Base-by-base conservation (phyloP, 2,329 filamentous ascomycete species). In the Exutisphaerella laricina region DNA sequence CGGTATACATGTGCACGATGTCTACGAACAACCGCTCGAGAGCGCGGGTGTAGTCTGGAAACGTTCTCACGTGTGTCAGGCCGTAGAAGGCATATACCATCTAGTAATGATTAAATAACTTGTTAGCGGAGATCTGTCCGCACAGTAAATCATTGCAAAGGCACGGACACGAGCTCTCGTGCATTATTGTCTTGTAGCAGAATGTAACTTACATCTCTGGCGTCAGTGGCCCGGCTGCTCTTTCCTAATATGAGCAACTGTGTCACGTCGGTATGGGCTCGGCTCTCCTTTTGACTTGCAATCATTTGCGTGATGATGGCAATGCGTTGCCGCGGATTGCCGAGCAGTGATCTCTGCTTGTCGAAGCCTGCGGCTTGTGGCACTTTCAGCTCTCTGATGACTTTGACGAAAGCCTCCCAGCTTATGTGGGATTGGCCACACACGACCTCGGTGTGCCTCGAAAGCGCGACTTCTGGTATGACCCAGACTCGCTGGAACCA, bases 401-500 rank as follows among this genome's bases (percentile, higher is more conserved):
- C 41, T n/a, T 53, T 39, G 5, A 60, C 48, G 1, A 61, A 45
- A 37, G 56, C 56, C 22, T 58, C 51, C 53, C 37, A 43, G 18
- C 32, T 43, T 18, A 43, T 43, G 13, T 25, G 30, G 28, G 22
- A 28, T 5, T 22, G 22, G 13, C 55, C 57, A 25, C 48, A 52
- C 7, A 45, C 48, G 2, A 59, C 56, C 8, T 41, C 50, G 2
- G 49, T 55, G 12, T 51, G 50, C 17, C 45, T 45, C 5, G 54
- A 46, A 12, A 58, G 45, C 2, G 55, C 55, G 4, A 58, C 54
- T 22, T 54, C 51, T 5, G 51, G 56, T 20, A 59, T 50, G 1
- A 58, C 57, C 58, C 57, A 61, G 3, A 59, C 57, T 23, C 58
- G 33, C 26, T 43, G 40, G 40, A 60, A 62, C 58, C 58, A 61